phyloP scores from a whole-genome alignment of 306 rosid species.

The Mimosa bimucronata region DNA sequence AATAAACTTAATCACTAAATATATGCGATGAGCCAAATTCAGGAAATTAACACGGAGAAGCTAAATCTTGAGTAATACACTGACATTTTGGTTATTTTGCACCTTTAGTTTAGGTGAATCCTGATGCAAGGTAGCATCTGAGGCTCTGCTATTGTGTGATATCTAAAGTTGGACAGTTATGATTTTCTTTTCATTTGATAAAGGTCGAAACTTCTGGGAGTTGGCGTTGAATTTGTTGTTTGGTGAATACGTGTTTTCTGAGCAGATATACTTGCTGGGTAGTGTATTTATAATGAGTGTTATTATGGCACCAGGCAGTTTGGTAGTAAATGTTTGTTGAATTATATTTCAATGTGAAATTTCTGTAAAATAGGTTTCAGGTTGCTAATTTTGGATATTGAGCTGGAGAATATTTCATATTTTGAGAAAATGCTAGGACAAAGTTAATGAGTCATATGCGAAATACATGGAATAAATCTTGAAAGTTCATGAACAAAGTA shows the following conservation, averaged over 20 bases:
- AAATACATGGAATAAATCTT: neutral
- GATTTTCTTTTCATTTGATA: too few relatives aligned
- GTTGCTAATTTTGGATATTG: neutral
- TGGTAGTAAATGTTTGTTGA: neutral
- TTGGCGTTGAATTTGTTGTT: too few relatives aligned
- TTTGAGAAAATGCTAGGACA: constrained; percentile 5
- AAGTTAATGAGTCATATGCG: constrained; percentile 16
- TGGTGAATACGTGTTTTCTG: too few relatives aligned
- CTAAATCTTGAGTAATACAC: neutral
- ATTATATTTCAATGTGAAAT: neutral
- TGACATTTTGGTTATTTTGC: too few relatives aligned
- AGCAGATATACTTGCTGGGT: too few relatives aligned
- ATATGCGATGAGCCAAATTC: neutral
- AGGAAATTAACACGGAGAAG: neutral
- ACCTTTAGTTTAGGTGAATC: too few relatives aligned
- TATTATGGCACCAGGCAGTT: neutral
- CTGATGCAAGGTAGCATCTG: too few relatives aligned
- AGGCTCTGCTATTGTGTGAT: too few relatives aligned
- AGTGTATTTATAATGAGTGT: too few relatives aligned
- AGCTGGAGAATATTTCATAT: neutral
- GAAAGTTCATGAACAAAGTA: neutral
- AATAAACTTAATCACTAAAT: neutral
- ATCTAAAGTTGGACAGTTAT: too few relatives aligned
- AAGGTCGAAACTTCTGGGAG: too few relatives aligned
- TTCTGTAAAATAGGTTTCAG: neutral